These are phyloP conservation scores for Verticillium tricorpus DNA, from an alignment of 2,329 filamentous ascomycete species.

Conservation along the genomic window DNA sequence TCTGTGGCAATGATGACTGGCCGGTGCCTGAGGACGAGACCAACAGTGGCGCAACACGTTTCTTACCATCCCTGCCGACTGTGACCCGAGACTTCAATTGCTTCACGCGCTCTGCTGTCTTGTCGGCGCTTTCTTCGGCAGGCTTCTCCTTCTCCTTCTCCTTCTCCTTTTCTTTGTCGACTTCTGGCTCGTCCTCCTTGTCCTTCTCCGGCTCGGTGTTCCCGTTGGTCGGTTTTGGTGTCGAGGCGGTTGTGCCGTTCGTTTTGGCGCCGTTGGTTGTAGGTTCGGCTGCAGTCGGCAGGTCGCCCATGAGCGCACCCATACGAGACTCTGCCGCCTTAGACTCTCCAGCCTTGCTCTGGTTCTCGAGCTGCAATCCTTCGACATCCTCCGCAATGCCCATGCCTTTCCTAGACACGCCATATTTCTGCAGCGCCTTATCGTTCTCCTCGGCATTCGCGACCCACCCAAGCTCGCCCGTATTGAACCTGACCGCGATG, in stretches of 20 bases:
- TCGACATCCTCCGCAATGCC: slow-evolving; percentile 93
- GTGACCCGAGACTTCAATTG: slow-evolving; percentile 86
- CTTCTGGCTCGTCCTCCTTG: slow-evolving; percentile 14
- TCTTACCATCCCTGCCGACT: slow-evolving; percentile 94
- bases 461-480: slow-evolving; percentile 85
- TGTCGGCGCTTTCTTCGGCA: slow-evolving; percentile 45
- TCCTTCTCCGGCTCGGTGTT: slow-evolving; percentile 25
- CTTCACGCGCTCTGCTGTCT: slow-evolving; percentile 49
- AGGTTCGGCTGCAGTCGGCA: slow-evolving; percentile 47
- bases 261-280: slow-evolving; percentile 49
- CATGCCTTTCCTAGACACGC: slow-evolving; percentile 78
- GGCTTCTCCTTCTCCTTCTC: slow-evolving; percentile 21
- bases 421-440: slow-evolving; percentile 88
- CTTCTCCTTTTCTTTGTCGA: slow-evolving; percentile 35
- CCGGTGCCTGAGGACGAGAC: slow-evolving; percentile 86
- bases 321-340: slow-evolving; percentile 90
- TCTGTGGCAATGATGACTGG: slow-evolving; percentile 83
- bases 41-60: slow-evolving; percentile 85
- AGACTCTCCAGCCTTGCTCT: slow-evolving; percentile 86
- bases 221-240: slow-evolving; percentile 36
- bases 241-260: slow-evolving; percentile 22
- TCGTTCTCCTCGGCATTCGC: slow-evolving; percentile 85
- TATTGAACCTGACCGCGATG: slow-evolving; percentile 74
- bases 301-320: slow-evolving; percentile 97
- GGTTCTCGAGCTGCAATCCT: slow-evolving; percentile 79